phyloP scores from a whole-genome alignment of 176 grass and related monocot genomes.

The Urochloa ruziziensis region DNA sequence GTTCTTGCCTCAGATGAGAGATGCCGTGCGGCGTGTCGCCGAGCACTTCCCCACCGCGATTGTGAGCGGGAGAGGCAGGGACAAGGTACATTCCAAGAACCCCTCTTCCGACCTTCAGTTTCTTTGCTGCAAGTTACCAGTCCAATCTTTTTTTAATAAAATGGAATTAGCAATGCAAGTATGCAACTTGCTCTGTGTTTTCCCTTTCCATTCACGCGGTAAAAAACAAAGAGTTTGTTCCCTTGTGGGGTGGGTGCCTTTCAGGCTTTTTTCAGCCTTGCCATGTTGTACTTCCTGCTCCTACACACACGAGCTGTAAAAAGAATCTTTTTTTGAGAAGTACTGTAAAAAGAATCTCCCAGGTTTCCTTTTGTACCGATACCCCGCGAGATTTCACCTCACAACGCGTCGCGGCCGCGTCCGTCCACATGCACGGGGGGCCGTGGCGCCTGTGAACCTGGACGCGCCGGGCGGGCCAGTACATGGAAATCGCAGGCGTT shows the following conservation, averaged over 20 bases:
- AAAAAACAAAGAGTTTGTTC: neutral
- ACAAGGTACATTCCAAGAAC: conserved; percentile 67
- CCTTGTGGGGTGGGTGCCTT: neutral
- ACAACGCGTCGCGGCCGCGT: neutral
- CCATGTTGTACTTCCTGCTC: neutral
- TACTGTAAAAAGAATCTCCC: conserved; percentile 25
- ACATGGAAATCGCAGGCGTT: neutral
- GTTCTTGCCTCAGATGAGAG: conserved; percentile 57
- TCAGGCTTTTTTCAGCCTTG: too few relatives aligned
- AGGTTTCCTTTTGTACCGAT: conserved; percentile 17
- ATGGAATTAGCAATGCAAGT: too few relatives aligned
- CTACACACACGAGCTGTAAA: conserved; percentile 10
- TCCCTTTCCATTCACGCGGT: neutral
- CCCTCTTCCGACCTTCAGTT: neutral
- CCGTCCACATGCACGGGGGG: neutral
- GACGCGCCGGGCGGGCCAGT: neutral
- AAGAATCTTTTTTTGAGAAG: too few relatives aligned
- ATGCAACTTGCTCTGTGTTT: neutral
- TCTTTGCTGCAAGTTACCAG: neutral
- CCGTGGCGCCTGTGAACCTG: neutral
- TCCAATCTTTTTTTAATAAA: neutral
- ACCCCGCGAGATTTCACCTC: neutral
- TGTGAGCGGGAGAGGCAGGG: conserved; percentile 75
- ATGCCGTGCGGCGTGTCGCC: conserved; percentile 54
- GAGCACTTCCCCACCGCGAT: conserved; percentile 88